A percentile compares a stretch with the other conserved stretches of the same genome.
phyloP scores from a whole-genome alignment of 2,329 filamentous ascomycete species.

The Cytospora paraplurivora region DNA sequence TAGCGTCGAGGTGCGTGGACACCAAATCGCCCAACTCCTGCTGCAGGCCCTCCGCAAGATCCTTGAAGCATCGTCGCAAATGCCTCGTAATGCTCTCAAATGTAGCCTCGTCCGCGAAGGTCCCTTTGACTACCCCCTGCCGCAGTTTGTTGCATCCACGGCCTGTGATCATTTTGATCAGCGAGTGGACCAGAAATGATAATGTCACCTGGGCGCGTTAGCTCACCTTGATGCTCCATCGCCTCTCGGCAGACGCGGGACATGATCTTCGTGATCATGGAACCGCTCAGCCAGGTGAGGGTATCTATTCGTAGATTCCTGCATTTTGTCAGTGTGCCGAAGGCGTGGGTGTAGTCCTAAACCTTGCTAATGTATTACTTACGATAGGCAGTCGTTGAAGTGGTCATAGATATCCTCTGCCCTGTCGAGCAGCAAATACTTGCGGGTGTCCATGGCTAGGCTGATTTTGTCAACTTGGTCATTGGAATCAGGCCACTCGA shows the following conservation, averaged over 20 bases:
- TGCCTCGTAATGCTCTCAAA: neutral
- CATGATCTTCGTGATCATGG: neutral
- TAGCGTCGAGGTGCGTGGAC: neutral
- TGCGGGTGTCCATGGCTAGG: neutral
- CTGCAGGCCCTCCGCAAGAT: neutral
- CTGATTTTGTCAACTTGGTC: neutral
- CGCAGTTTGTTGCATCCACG: neutral
- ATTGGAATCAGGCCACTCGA: neutral
- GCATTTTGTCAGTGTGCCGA: neutral
- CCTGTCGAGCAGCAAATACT: neutral
- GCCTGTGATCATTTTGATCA: neutral
- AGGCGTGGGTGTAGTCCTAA: neutral
- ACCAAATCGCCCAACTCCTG: neutral
- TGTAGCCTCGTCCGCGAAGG: neutral
- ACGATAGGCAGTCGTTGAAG: neutral
- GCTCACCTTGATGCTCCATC: neutral
- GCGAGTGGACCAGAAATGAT: neutral
- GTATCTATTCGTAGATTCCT: neutral
- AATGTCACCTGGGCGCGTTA: neutral
- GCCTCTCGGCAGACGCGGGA: neutral
- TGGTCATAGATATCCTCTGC: neutral
- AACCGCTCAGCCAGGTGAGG: neutral
- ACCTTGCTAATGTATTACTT: neutral
- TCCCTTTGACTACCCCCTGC: neutral
- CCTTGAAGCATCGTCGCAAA: neutral